These are phyloP conservation scores for Rhamnella rubrinervis DNA, from an alignment of 331 rosid species.

Conservation along the genomic window DNA sequence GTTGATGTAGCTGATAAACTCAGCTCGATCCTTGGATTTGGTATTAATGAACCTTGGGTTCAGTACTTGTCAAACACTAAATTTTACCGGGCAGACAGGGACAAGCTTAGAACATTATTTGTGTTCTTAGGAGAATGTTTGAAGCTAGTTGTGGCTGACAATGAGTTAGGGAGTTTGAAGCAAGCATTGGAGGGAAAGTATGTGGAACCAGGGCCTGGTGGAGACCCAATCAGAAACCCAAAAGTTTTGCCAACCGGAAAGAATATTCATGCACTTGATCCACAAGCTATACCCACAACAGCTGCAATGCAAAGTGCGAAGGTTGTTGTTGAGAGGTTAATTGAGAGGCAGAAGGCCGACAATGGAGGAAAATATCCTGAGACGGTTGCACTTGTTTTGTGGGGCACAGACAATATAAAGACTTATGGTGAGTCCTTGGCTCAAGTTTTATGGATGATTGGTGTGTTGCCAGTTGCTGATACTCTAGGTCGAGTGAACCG, in stretches of 20 bases:
- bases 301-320: conserved; percentile 97
- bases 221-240: conserved; percentile 94
- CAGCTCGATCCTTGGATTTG: conserved; percentile 75
- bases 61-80: conserved; percentile 81
- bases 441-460: conserved; percentile 95
- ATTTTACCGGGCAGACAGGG: conserved; percentile 85
- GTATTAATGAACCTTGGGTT: conserved; percentile 92
- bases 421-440: conserved; percentile 90
- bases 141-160: conserved; percentile 83
- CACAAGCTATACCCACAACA: conserved; percentile 86
- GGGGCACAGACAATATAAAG: conserved; percentile 99
- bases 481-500: conserved; percentile 79
- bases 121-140: conserved; percentile 78
- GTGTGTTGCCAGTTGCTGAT: conserved; percentile 81
- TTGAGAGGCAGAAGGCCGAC: conserved; percentile 88
- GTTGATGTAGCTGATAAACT: conserved; percentile 77
- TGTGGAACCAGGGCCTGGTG: conserved; percentile 99
- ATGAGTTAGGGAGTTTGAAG: conserved; percentile 89
- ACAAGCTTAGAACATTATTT: conserved; percentile 67
- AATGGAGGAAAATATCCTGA: conserved; percentile 95
- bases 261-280: conserved; percentile 94
- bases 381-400: conserved; percentile 89
- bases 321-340: conserved; percentile 82
- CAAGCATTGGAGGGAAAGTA: conserved; percentile 97
- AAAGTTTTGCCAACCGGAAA: conserved; percentile 94